Conservation (phyloP, 1,284 basidiomycete genomes). For the Irpex rosettiformis region DNA sequence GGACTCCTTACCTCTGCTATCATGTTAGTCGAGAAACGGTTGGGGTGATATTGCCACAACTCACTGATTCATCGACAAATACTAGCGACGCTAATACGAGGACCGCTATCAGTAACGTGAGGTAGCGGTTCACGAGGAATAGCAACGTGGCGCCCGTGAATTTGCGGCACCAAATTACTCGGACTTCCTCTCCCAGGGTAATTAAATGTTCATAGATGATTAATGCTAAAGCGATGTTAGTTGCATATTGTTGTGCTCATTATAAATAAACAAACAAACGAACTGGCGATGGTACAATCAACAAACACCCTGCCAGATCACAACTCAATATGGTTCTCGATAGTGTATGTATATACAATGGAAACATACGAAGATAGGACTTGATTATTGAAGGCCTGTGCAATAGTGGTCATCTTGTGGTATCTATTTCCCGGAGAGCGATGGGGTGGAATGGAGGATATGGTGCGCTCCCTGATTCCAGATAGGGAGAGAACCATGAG, state of each 20-base stretch:
- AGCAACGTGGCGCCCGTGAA: slow-evolving; percentile 8
- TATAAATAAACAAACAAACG: not conserved
- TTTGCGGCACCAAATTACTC: slow-evolving; percentile 12
- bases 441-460: too few relatives aligned
- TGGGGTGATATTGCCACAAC: too few relatives aligned
- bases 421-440: too few relatives aligned
- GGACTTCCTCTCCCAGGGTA: slow-evolving; percentile 12
- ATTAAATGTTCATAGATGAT: slow-evolving; percentile 11
- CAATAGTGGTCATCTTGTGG: too few relatives aligned
- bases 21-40: too few relatives aligned
- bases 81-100: not conserved
- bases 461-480: too few relatives aligned
- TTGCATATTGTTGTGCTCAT: not conserved
- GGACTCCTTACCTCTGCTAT: too few relatives aligned
- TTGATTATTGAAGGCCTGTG: too few relatives aligned
- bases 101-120: not conserved
- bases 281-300: not conserved
- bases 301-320: not conserved
- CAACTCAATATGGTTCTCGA: too few relatives aligned
- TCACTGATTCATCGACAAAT: not conserved
- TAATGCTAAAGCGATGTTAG: not conserved
- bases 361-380: too few relatives aligned
- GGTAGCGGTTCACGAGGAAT: slow-evolving; percentile 17
- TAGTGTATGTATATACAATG: too few relatives aligned
- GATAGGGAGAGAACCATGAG: too few relatives aligned